Evolutionary conservation across 1,284 basidiomycete genomes (phyloP), one percentile per base, ranked within the genome.

Genomic region (Pholiota adiposa): DNA sequence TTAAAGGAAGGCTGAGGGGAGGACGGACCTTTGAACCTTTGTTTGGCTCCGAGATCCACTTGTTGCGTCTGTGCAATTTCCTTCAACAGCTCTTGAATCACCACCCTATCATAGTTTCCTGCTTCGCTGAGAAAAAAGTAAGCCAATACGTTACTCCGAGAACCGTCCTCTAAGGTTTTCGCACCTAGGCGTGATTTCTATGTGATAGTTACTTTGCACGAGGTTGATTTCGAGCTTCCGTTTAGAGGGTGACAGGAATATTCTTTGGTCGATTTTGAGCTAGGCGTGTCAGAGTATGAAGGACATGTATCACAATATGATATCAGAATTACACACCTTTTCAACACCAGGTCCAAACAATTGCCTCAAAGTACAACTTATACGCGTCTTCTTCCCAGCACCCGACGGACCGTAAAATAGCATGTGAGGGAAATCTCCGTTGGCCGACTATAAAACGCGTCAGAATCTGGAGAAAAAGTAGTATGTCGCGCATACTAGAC

Each of bases 11-110:
- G 36, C 40, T 12, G n/a, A 41, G 57, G 55, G 23, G 7, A 49
- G 23, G 25, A 60, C 78, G 48, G 48, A 94, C 96, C 95, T 81
- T 99, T 99, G 79, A 99, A 99, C 59, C 93, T 83, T 69, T 98
- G 96, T 72, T 93, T 96, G 0, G 97, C 97, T 70, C 87, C 95
- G 64, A 97, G 76, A 75, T 99, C 97, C 6, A 99, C 94, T 72
- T 98, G 97, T 72, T 99, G 97, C 2, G 97, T 99, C 76, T 98
- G 96, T 2, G 97, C 97, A 69, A 99, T 98, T 76, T 99, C 97
- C 75, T 99, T 99, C 62, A 99, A 77, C 55, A 99, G 87, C 67
- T 99, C 97, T 72, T 99, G 97, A 54, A 99, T 96, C 49, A 99
- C 94, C 0, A 97, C 86, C 61, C 97, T 83, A 73, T 99, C 97